phyloP scores from a whole-genome alignment of 1,284 basidiomycete species.

The Afroboletus lepidellus region DNA sequence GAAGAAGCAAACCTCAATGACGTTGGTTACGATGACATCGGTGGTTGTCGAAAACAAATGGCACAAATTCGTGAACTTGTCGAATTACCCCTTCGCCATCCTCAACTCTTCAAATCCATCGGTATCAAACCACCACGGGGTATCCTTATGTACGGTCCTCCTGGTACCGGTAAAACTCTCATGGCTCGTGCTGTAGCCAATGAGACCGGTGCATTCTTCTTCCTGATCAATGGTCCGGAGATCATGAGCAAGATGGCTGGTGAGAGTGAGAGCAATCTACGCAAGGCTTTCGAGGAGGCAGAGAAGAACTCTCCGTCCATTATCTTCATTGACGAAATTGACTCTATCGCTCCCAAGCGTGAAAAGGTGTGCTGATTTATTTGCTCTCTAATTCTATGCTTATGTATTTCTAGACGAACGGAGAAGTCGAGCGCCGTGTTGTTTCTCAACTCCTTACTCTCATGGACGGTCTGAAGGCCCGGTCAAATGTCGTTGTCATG shows the following conservation, averaged over 20 bases:
- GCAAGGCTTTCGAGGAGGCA: conserved; percentile 98
- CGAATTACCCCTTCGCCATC: conserved; percentile 95
- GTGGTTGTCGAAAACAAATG: conserved; percentile 99
- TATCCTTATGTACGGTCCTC: conserved; percentile 95
- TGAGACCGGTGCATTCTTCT: conserved; percentile 99
- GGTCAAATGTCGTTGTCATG: conserved; percentile 99
- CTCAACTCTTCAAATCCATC: conserved; percentile 99
- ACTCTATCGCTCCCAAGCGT: conserved; percentile 99
- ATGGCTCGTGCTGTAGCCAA: conserved; percentile 99
- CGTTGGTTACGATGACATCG: conserved; percentile 99
- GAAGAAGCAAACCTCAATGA: conserved; percentile 97
- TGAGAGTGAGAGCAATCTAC: conserved; percentile 94
- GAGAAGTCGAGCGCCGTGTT: conserved; percentile 98
- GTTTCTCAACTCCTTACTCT: conserved; percentile 97
- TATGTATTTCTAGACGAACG: conserved; percentile 73
- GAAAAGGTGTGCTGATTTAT: conserved; percentile 67
- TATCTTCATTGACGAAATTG: conserved; percentile 99
- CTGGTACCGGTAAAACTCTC: conserved; percentile 96
- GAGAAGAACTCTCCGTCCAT: conserved; percentile 99
- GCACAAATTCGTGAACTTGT: conserved; percentile 99
- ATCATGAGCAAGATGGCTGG: conserved; percentile 99
- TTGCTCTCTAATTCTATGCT: conserved; percentile 7
- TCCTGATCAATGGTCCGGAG: conserved; percentile 98
- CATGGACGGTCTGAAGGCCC: conserved; percentile 98
- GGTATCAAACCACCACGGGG: conserved; percentile 99